Evolutionary conservation across 306 rosid species (phyloP), one percentile per base, ranked within the genome.

Genomic region (Sechiopsis laciniata): DNA sequence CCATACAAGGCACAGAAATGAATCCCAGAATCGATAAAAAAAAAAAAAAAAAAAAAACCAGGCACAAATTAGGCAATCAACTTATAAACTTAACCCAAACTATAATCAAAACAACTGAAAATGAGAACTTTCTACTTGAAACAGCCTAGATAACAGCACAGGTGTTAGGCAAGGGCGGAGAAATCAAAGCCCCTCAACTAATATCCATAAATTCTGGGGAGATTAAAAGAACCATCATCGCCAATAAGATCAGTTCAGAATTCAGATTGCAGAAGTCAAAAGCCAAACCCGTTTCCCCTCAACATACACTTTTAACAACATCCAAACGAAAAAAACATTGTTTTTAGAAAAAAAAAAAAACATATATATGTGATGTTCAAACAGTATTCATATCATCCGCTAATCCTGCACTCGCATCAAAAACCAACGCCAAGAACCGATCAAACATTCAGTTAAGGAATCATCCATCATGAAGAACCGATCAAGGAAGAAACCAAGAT

Each of bases 231-330:
- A 70, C 60, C 58, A 51, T 52, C 74, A 24, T 70, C 60, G 60
- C 74, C 74, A 59, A 70, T 52, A 70, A 52, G 48, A 52, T 52
- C 10, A 50, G 56, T 70, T 15, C 69, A 74, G 15, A 53, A 16
- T 62, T 54, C 10, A 50, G 66, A 72, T 62, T 40, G 81, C 8
- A 72, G 66, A 54, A 72, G 72, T 45, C 55, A 72, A 51, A 29
- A 62, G 56, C 57, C 62, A 51, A 72, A 71, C 61, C 72, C 32
- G 55, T 72, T 70, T 5, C 24, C 60, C 59, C 10, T 56, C 48
- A 17, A 72, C 10, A 37, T 20, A 55, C 51, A n/a, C 73, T 54
- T 64, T 26, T 42, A 40, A 53, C 40, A 73, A 42, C 73, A 73
- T 35, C 55, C 21, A 60, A 59, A 55, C 9, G 32, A 7, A 56